These are phyloP conservation scores for Aspergillus biplanus DNA, from an alignment of 495 filamentous ascomycete genomes.

Conservation along the genomic window DNA sequence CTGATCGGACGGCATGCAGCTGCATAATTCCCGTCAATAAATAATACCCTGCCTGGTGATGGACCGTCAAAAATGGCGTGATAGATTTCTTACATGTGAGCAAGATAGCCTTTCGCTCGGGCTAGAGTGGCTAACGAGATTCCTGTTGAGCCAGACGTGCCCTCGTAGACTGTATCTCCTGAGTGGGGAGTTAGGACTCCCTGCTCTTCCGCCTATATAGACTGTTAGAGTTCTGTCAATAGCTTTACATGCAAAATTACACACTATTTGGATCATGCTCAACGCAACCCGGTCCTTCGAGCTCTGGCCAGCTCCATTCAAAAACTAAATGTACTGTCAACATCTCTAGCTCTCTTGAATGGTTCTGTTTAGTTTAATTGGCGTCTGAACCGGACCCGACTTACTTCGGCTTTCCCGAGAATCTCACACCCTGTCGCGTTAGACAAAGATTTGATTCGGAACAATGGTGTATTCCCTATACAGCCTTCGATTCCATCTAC, in stretches of 20 bases:
- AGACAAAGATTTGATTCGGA: slow-evolving; percentile 85
- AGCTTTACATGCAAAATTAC: slow-evolving; percentile 18
- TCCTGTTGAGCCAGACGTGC: slow-evolving; percentile 91
- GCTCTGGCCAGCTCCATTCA: slow-evolving; percentile 94
- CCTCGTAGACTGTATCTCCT: slow-evolving; percentile 95
- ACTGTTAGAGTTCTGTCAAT: slow-evolving; percentile 19
- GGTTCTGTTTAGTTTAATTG: not conserved
- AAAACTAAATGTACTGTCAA: slow-evolving; percentile 54
- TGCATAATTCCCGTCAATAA: slow-evolving; percentile 31
- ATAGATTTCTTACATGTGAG: slow-evolving; percentile 70
- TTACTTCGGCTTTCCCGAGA: slow-evolving; percentile 87
- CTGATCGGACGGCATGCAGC: slow-evolving; percentile 95
- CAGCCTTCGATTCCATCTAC: slow-evolving; percentile 83
- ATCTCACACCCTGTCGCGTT: slow-evolving; percentile 93
- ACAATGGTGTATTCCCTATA: slow-evolving; percentile 91
- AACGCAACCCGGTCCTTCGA: slow-evolving; percentile 95
- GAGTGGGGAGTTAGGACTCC: slow-evolving; percentile 77
- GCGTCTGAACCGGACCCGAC: not conserved
- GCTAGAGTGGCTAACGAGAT: slow-evolving; percentile 91
- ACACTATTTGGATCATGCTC: slow-evolving; percentile 77
- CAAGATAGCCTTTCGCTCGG: slow-evolving; percentile 84
- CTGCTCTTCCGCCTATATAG: slow-evolving; percentile 69
- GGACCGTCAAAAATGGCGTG: not conserved
- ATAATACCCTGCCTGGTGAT: not conserved
- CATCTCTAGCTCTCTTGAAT: not conserved